Base-by-base conservation (phyloP, 1,284 basidiomycete genomes). In the Pascua guehoae region DNA sequence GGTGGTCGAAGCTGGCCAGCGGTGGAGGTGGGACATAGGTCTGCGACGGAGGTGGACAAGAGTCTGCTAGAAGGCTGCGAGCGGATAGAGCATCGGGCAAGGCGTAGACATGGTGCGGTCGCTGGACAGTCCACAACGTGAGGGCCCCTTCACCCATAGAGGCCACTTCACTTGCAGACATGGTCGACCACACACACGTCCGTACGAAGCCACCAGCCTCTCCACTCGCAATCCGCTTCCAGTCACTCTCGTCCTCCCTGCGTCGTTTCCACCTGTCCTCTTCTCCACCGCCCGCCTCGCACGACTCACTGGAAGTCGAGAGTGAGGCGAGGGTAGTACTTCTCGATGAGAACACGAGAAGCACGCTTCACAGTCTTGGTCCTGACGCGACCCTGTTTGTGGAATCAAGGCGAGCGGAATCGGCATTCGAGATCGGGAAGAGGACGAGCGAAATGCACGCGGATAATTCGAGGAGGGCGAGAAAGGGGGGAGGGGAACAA, bases 351-450 rank as follows among this genome's bases (percentile, higher is more conserved):
- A 73, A 96, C 92, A 69, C 95, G 89, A 70, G 94, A 95, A 77
- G 95, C 95, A 82, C 95, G 91, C 86, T 98, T 99, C 79, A 94
- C 95, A 70, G 95, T 99, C 85, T 99, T 99, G 74, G 95, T 99
- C 78, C 95, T 91, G 83, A 99, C 95, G 77, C 95, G 93, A 81
- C 96, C 96, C 95, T 97, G 80, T 53, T 57, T 1, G 47, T 32
- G 45, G 49, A 57, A 52, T 32, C 58, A 63, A 48, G 39, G 39
- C 17, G 18, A 18, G 32, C 12, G 44, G 9, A 15, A n/a, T 18
- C n/a, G n/a, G 18, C 24, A 37, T 38, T 18, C 47, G 38, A n/a
- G 37, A 38, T 4, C 24, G 24, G 49, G 49, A 42, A 17, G 46
- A 47, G 14, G 32, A 16, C 9, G 46, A 36, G 46, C 14, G 10